Conservation (phyloP, 2,329 filamentous ascomycete species). For the Cordyceps cateniannulata region DNA sequence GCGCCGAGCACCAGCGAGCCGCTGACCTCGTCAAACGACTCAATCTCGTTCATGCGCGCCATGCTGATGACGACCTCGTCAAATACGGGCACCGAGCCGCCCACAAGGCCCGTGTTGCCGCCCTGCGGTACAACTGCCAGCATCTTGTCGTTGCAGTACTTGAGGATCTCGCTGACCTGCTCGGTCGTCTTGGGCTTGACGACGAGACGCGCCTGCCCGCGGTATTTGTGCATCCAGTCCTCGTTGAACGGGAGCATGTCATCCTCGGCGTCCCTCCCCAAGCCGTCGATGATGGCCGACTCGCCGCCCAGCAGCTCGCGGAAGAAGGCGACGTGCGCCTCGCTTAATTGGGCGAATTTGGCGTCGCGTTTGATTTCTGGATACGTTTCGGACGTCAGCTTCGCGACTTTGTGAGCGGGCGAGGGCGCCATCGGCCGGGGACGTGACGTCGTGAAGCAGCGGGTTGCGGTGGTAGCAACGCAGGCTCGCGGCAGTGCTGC, state of each 20-base stretch:
- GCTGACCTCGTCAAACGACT: slow-evolving; percentile 87
- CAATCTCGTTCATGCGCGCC: slow-evolving; percentile 82
- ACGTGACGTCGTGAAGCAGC: slow-evolving; percentile 26
- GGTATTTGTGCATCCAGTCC: slow-evolving; percentile 99
- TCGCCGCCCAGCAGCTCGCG: slow-evolving; percentile 70
- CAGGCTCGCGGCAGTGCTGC: not conserved
- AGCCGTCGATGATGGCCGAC: slow-evolving; percentile 77
- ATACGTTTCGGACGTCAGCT: slow-evolving; percentile 81
- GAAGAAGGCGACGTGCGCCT: slow-evolving; percentile 79
- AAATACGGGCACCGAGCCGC: slow-evolving; percentile 92
- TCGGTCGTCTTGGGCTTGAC: slow-evolving; percentile 78
- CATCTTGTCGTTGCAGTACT: slow-evolving; percentile 90
- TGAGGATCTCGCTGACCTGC: slow-evolving; percentile 83
- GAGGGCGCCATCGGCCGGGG: slow-evolving; percentile 22
- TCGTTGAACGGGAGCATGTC: slow-evolving; percentile 90
- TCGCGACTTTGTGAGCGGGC: slow-evolving; percentile 28
- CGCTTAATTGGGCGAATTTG: slow-evolving; percentile 66
- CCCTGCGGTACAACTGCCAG: slow-evolving; percentile 95
- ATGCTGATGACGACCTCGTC: slow-evolving; percentile 96
- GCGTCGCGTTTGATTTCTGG: slow-evolving; percentile 75
- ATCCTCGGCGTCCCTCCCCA: slow-evolving; percentile 61
- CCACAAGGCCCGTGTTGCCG: slow-evolving; percentile 92
- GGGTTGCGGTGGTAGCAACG: slow-evolving; percentile 7
- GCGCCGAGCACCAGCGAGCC: slow-evolving; percentile 87
- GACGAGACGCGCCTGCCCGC: slow-evolving; percentile 80